Evolutionary conservation across 305 asterid species (phyloP).

Genomic region (Fraxinus sp.): DNA sequence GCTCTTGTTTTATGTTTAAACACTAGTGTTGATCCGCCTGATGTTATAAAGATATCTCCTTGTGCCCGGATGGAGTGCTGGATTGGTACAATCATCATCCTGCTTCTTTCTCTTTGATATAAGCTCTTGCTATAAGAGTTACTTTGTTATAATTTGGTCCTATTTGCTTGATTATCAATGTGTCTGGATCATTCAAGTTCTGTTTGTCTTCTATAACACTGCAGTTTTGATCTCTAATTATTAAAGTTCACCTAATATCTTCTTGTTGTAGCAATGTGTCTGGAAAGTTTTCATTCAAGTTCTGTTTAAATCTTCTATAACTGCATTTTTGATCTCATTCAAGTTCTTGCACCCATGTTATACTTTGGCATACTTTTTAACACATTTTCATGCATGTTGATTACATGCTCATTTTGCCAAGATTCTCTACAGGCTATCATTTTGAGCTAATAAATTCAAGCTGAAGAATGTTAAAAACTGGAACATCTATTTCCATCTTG

Average conservation of each 20-base stretch:
- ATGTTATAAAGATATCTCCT: constrained; percentile 97
- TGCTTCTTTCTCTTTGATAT: constrained; percentile 21
- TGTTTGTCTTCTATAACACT: background rate
- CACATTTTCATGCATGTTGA: background rate
- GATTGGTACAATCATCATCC: constrained; percentile 63
- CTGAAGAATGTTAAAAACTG: background rate
- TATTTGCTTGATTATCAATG: background rate
- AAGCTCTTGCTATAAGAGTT: background rate
- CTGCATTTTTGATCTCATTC: background rate
- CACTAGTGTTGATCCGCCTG: constrained; percentile 96
- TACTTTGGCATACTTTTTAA: background rate
- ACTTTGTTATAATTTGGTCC: background rate
- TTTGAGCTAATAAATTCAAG: background rate
- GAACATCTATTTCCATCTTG: background rate
- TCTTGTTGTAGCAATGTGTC: background rate
- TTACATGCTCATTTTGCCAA: background rate
- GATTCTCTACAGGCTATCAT: background rate
- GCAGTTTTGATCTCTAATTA: background rate
- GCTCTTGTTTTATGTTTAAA: constrained; percentile 94
- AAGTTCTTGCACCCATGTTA: background rate
- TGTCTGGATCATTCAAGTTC: background rate
- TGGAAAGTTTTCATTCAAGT: background rate
- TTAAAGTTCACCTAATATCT: background rate
- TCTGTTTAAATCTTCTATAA: background rate
- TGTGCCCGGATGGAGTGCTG: constrained; percentile 99